These are phyloP conservation scores for Malbranchea cinnamomea DNA, from an alignment of 2,329 filamentous ascomycete species.

Conservation along the genomic window DNA sequence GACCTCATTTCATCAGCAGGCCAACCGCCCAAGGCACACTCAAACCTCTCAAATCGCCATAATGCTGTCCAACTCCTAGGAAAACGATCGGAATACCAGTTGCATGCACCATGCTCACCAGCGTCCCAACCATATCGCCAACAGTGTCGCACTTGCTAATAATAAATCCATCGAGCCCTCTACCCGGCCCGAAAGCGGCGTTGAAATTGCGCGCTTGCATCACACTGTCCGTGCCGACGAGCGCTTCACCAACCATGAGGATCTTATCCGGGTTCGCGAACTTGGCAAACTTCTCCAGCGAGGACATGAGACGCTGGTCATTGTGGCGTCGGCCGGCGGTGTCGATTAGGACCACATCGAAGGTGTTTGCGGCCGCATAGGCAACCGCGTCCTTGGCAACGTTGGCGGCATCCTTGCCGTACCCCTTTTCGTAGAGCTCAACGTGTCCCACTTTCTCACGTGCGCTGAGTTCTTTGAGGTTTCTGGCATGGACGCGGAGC, in stretches of 20 bases:
- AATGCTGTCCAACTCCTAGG: conserved; percentile 58
- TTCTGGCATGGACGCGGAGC: conserved; percentile 84
- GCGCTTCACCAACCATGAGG: conserved; percentile 85
- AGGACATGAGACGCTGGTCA: conserved; percentile 89
- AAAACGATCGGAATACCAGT: conserved; percentile 94
- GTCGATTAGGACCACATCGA: conserved; percentile 91
- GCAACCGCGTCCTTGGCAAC: conserved; percentile 89
- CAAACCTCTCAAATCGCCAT: conserved; percentile 48
- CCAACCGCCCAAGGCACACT: conserved; percentile 50
- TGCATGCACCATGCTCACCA: conserved; percentile 94
- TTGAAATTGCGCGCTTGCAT: conserved; percentile 96
- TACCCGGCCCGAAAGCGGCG: conserved; percentile 65
- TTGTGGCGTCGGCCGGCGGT: conserved; percentile 92
- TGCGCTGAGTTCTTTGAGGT: conserved; percentile 73
- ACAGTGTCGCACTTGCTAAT: conserved; percentile 98
- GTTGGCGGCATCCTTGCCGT: conserved; percentile 91
- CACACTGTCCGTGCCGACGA: conserved; percentile 90
- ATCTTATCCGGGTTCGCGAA: conserved; percentile 96
- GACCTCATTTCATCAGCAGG: conserved; percentile 45
- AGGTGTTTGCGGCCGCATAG: conserved; percentile 58
- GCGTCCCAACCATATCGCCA: conserved; percentile 93
- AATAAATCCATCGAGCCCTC: conserved; percentile 86
- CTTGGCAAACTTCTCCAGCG: conserved; percentile 92
- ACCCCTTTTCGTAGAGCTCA: conserved; percentile 91
- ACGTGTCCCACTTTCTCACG: conserved; percentile 69